Conservation (phyloP, 257 asterid species). For the Nicotiana otophora region DNA sequence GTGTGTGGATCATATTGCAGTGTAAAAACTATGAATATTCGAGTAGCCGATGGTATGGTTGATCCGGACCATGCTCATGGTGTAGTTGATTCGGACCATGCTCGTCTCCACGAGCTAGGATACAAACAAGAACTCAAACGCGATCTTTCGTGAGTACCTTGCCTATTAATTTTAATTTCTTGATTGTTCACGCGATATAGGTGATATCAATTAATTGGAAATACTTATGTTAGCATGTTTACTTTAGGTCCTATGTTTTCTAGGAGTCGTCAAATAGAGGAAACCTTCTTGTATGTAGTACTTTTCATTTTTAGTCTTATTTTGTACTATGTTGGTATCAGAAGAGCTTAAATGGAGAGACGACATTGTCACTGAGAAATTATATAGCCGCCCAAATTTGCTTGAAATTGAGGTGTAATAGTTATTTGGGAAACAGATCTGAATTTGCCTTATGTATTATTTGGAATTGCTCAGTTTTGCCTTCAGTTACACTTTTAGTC, state of each 20-base stretch:
- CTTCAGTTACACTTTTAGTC: not conserved
- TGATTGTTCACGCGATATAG: not conserved
- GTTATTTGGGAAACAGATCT: not conserved
- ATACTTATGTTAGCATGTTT: not conserved
- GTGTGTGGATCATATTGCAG: not conserved
- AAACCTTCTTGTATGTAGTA: not conserved
- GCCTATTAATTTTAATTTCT: not conserved
- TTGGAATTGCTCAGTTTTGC: not conserved
- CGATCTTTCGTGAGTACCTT: conserved; percentile 26
- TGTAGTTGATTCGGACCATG: conserved; percentile 30
- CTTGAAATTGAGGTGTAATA: not conserved
- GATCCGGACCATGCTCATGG: not conserved
- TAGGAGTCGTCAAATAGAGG: not conserved
- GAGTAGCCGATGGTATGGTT: not conserved
- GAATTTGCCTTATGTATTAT: not conserved
- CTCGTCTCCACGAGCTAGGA: conserved; percentile 47
- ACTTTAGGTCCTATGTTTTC: not conserved
- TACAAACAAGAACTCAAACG: conserved; percentile 47
- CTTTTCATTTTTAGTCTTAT: not conserved
- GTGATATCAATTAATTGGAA: not conserved
- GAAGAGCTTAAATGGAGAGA: not conserved
- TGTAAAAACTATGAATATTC: not conserved
- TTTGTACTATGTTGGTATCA: not conserved
- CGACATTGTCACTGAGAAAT: not conserved
- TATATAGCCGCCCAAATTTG: not conserved